These are phyloP conservation scores for Stephania yunnanensis DNA, from an alignment of 164 flowering plant species.

Conservation along the genomic window DNA sequence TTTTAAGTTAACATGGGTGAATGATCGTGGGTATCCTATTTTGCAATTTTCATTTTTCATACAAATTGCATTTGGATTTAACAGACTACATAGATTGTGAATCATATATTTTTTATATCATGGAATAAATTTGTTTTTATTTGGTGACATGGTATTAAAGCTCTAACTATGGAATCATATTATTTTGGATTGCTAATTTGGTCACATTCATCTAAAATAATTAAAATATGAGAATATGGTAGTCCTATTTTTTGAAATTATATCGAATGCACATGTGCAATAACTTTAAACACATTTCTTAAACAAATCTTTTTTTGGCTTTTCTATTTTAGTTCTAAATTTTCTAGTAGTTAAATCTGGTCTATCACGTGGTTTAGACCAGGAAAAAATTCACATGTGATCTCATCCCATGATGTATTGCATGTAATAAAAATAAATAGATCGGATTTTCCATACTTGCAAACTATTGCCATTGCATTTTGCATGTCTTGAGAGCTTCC, in stretches of 20 bases:
- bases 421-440: slow-evolving; percentile 19
- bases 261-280: too few relatives aligned
- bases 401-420: too few relatives aligned
- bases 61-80: too few relatives aligned
- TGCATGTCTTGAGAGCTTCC: slow-evolving; percentile 19
- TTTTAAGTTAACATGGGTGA: neutral
- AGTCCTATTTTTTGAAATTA: slow-evolving; percentile 3
- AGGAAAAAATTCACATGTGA: too few relatives aligned
- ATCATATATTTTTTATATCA: neutral
- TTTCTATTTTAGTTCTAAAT: neutral
- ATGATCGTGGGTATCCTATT: neutral
- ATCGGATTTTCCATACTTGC: slow-evolving; percentile 17
- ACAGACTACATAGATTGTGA: neutral
- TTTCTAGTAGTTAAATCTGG: slow-evolving; percentile 9
- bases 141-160: neutral
- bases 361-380: too few relatives aligned
- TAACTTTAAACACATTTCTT: too few relatives aligned
- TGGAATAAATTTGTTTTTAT: neutral
- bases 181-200: neutral
- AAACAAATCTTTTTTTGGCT: neutral
- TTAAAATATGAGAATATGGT: neutral
- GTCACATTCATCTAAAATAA: neutral
- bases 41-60: too few relatives aligned
- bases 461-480: slow-evolving; percentile 13
- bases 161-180: too few relatives aligned